Evolutionary conservation across 2,329 filamentous ascomycete species (phyloP), one percentile per base, ranked within the genome.

Genomic region (Aspergillus sp.): DNA sequence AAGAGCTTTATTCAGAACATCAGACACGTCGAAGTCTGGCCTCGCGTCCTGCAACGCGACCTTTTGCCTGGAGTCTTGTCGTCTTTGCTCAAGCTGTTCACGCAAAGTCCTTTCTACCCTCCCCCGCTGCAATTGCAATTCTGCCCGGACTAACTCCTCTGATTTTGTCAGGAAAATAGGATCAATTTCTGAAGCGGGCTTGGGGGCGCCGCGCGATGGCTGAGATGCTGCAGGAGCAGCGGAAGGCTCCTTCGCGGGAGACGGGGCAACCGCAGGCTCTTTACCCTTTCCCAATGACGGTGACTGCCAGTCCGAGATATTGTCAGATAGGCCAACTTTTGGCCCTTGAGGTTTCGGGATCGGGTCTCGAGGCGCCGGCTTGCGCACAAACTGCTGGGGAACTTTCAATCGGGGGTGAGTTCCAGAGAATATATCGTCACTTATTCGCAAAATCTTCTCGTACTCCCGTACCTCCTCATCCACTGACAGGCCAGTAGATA

Each of bases 81-180:
- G 68, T 54, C 66, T 74, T 41, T 82, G 74, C 37, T 89, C 82
- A 46, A 82, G 63, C 58, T 93, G 82, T 33, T 93, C 82, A 57
- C 75, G 79, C 47, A 96, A 61, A 22, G 70, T 65, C 44, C 79
- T 77, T 61, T 96, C 91, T 49, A 95, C 67, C 42, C 82, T 76
- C 60, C 88, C 78, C 41, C 89, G 78, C 60, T 86, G 84, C 42
- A 89, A 62, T 54, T 82, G 76, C 40, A 85, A 67, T 61, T 93
- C 86, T 52, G 86, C 85, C 63, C 78, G 82, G 53, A 91, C 77
- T 45, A 93, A 68, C 53, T 84, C 78, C 53, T 86, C 82, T 46
- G 86, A 88, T 61, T 94, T 94, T 53, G 84, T 80, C 58, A 93
- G 71, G 47, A 93, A 71, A 40, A 93, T 78, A 30, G 86, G 84